phyloP scores from a whole-genome alignment of 805 yeast genomes.

The Schwanniomyces pseudopolymorphus region DNA sequence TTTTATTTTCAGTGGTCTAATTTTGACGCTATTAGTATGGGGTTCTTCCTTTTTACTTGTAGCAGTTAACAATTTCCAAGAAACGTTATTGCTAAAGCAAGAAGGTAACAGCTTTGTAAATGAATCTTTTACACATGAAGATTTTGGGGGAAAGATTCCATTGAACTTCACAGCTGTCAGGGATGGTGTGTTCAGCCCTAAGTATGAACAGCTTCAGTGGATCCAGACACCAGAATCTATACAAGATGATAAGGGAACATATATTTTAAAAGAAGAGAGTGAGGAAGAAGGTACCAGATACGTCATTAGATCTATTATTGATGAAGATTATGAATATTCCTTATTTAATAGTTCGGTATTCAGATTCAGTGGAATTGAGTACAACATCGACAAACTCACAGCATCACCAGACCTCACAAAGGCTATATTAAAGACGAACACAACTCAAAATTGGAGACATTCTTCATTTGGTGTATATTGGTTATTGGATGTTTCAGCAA shows the following conservation, averaged over 20 bases:
- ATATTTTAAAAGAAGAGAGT: constrained; percentile 37
- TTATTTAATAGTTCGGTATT: constrained; percentile 54
- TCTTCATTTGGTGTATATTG: constrained; percentile 64
- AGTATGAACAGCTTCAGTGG: constrained; percentile 66
- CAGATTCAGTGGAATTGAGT: constrained; percentile 33
- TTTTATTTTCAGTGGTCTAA: constrained; percentile 10
- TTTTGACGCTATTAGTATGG: constrained; percentile 34
- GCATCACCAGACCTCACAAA: constrained; percentile 67
- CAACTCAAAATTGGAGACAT: constrained; percentile 69
- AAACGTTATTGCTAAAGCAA: not conserved
- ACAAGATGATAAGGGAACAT: constrained; percentile 64
- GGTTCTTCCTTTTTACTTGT: constrained; percentile 33
- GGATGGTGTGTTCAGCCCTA: constrained; percentile 56
- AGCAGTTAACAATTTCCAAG: constrained; percentile 17
- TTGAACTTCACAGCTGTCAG: constrained; percentile 39
- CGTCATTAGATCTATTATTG: constrained; percentile 52
- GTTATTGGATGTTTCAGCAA: constrained; percentile 50
- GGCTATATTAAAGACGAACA: constrained; percentile 61
- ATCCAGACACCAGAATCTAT: constrained; percentile 51
- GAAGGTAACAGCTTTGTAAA: not conserved
- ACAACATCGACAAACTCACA: constrained; percentile 50
- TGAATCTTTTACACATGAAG: not conserved
- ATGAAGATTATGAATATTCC: constrained; percentile 41
- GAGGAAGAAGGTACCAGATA: constrained; percentile 49
- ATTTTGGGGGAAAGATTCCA: constrained; percentile 20